Evolutionary conservation across 352 stramenopile species (phyloP).

Genomic region (Phytophthora chlamydospora): DNA sequence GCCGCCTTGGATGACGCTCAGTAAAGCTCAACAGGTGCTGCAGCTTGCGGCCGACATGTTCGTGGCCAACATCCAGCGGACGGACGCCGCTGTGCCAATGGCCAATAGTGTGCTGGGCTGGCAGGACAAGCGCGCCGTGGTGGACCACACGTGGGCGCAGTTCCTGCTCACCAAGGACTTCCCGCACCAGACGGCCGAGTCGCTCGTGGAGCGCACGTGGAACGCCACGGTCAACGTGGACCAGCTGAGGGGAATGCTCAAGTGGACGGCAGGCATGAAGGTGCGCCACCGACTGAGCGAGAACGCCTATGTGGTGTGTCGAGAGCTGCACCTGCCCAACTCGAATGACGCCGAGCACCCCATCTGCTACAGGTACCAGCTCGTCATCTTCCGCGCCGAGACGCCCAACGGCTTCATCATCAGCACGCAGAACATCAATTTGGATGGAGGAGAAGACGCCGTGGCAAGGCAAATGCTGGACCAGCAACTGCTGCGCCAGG

Average conservation of each 20-base stretch:
- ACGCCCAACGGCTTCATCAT: slow-evolving; percentile 32
- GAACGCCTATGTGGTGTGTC: slow-evolving; percentile 34
- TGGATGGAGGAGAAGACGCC: slow-evolving; percentile 11
- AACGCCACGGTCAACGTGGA: slow-evolving; percentile 34
- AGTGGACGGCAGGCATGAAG: slow-evolving; percentile 43
- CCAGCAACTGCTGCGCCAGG: slow-evolving; percentile 23
- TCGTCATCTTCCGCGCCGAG: slow-evolving; percentile 33
- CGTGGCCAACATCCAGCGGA: slow-evolving; percentile 26
- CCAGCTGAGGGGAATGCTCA: slow-evolving; percentile 35
- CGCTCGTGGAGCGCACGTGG: slow-evolving; percentile 46
- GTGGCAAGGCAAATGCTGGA: slow-evolving; percentile 28
- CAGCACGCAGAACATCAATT: slow-evolving; percentile 40
- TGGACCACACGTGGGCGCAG: slow-evolving; percentile 44
- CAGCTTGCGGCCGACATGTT: slow-evolving; percentile 32
- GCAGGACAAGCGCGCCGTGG: slow-evolving; percentile 43
- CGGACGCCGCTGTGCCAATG: slow-evolving; percentile 14
- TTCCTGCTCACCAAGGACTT: slow-evolving; percentile 61
- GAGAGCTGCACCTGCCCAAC: slow-evolving; percentile 38
- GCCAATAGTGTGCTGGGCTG: slow-evolving; percentile 50
- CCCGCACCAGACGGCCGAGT: slow-evolving; percentile 26
- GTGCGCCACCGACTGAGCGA: slow-evolving; percentile 36
- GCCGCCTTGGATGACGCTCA: slow-evolving; percentile 23
- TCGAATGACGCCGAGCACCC: slow-evolving; percentile 32
- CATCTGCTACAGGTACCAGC: slow-evolving; percentile 37
- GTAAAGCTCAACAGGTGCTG: slow-evolving; percentile 19